Conservation (phyloP, 2,329 filamentous ascomycete genomes). For the Leptosphaerulina australis region DNA sequence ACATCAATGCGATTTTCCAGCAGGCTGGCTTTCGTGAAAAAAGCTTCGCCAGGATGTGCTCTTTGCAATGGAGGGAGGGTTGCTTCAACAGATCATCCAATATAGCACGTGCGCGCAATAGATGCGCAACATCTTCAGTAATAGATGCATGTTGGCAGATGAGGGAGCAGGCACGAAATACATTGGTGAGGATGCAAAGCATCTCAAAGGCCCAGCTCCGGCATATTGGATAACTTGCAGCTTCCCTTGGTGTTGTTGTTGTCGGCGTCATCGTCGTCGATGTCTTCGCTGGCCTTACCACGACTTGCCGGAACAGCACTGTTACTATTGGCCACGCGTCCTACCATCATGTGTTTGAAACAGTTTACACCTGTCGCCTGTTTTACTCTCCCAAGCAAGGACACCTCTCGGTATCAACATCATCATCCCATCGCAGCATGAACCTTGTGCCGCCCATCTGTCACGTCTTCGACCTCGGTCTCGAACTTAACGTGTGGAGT, state of each 20-base stretch:
- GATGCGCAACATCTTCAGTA: no score
- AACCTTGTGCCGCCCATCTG: constrained; percentile 5
- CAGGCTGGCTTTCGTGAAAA: no score
- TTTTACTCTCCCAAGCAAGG: background rate
- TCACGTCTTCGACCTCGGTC: constrained; percentile 1
- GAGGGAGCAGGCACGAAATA: no score
- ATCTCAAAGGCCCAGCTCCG: background rate
- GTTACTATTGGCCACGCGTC: background rate
- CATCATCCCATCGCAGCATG: background rate
- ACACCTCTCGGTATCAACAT: background rate
- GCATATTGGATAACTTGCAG: background rate
- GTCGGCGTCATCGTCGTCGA: background rate
- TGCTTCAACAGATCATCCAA: no score
- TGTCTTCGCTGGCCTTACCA: background rate
- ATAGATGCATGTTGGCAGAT: no score
- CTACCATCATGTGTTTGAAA: background rate
- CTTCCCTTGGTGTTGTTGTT: no score
- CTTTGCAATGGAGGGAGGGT: no score
- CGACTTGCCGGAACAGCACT: background rate
- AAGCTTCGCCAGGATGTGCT: no score
- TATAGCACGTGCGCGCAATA: no score
- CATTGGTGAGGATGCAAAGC: no score
- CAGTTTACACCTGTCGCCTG: background rate
- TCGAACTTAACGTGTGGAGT: constrained; percentile 10
- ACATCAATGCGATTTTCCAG: no score